Evolutionary conservation across 2,329 filamentous ascomycete species (phyloP).

Genomic region (Neofusicoccum laricinum): DNA sequence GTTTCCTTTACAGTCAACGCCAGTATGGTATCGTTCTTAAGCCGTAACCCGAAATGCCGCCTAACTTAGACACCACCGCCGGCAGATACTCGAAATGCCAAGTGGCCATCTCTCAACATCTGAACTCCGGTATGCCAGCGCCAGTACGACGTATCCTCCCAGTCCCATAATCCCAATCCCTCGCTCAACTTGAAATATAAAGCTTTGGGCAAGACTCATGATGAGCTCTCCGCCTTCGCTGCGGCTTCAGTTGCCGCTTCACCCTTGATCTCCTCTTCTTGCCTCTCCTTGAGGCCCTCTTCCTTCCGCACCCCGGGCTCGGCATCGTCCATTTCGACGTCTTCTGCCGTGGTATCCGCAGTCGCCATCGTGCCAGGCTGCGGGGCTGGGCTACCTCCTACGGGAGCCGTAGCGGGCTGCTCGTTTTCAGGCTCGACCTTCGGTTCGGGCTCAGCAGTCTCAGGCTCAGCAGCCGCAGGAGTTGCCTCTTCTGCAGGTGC

Average conservation of each 20-base stretch:
- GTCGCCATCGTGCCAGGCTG: background rate
- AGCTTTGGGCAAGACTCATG: background rate
- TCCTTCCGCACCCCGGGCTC: slow-evolving; percentile 11
- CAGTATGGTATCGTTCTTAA: slow-evolving; percentile 6
- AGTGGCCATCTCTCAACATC: background rate
- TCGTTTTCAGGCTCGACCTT: background rate
- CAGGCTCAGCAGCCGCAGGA: background rate
- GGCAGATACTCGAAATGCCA: background rate
- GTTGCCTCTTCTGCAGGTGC: background rate
- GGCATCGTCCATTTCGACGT: slow-evolving; percentile 16
- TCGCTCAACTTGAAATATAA: background rate
- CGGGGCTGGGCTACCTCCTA: background rate
- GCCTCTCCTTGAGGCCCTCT: slow-evolving; percentile 7
- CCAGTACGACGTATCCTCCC: background rate
- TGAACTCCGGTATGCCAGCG: background rate
- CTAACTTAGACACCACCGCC: background rate
- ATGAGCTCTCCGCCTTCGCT: background rate
- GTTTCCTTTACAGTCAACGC: background rate
- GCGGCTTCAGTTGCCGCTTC: background rate
- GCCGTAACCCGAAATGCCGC: background rate
- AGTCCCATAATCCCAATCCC: background rate
- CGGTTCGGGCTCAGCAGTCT: background rate
- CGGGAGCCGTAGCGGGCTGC: background rate
- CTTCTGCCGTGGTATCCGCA: slow-evolving; percentile 8
- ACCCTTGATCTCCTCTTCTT: slow-evolving; percentile 9